These are phyloP conservation scores for Phoma sp. DNA, from an alignment of 2,329 filamentous ascomycete species.

Conservation along the genomic window DNA sequence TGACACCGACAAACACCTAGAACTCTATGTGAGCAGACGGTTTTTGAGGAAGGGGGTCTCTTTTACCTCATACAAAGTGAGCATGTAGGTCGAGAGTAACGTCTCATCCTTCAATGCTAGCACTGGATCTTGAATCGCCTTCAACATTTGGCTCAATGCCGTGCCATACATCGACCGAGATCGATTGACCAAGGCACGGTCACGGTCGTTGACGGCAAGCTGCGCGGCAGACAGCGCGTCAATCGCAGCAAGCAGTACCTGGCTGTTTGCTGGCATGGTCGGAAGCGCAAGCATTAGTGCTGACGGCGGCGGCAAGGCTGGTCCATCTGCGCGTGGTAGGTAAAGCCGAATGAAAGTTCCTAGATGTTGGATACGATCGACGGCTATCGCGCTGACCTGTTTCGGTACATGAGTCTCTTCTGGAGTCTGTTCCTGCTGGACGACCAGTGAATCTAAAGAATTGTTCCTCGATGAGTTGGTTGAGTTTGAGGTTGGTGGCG, in stretches of 20 bases:
- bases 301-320: conserved; percentile 45
- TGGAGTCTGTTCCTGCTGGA: conserved; percentile 20
- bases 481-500: conserved; percentile 5
- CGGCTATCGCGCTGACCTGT: conserved; percentile 43
- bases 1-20: conserved; percentile 46
- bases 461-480: conserved; percentile 9
- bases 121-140: conserved; percentile 38
- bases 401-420: conserved; percentile 33
- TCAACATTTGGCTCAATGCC: conserved; percentile 43
- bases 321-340: conserved; percentile 37
- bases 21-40: neutral
- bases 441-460: conserved; percentile 18
- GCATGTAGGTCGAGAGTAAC: conserved; percentile 44
- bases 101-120: conserved; percentile 43
- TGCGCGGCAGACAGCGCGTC: conserved; percentile 47
- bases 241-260: conserved; percentile 41
- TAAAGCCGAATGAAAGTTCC: conserved; percentile 44
- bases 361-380: conserved; percentile 46
- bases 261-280: conserved; percentile 38
- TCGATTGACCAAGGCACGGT: conserved; percentile 40
- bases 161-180: conserved; percentile 46
- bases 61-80: conserved; percentile 47
- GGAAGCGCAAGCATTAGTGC: conserved; percentile 45
- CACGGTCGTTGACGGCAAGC: conserved; percentile 42
- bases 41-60: too few species aligned